phyloP scores from a whole-genome alignment of 352 stramenopile species.

The Pythium volutum region DNA sequence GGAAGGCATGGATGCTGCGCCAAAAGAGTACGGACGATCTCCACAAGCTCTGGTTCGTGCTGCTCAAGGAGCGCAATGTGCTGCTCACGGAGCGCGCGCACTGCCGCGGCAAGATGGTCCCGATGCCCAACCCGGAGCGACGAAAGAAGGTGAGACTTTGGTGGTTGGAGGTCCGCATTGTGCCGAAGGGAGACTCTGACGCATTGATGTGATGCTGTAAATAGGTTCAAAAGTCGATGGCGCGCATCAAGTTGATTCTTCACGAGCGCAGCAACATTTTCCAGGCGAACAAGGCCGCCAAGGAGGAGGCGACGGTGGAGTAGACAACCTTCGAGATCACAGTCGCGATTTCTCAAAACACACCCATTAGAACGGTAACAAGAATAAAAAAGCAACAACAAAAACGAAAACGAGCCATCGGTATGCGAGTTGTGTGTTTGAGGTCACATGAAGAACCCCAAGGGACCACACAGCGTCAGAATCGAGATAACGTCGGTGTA shows the following conservation, averaged over 20 bases:
- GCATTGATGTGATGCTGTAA: neutral
- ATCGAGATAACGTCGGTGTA: too few species aligned
- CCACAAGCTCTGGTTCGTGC: slow-evolving; percentile 97
- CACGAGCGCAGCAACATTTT: slow-evolving; percentile 80
- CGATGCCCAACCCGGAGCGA: slow-evolving; percentile 74
- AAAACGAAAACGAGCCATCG: too few species aligned
- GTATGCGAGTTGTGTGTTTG: too few species aligned
- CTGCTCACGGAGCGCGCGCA: slow-evolving; percentile 93
- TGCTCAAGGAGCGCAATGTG: slow-evolving; percentile 98
- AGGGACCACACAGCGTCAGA: too few species aligned
- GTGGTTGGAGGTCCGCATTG: neutral
- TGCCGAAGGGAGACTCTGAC: neutral
- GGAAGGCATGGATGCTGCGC: slow-evolving; percentile 95
- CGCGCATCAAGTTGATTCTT: slow-evolving; percentile 84
- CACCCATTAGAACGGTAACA: too few species aligned
- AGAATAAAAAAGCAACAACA: too few species aligned
- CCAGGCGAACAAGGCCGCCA: slow-evolving; percentile 67
- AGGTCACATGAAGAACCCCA: too few species aligned
- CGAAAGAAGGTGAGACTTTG: slow-evolving; percentile 48
- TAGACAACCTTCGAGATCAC: neutral
- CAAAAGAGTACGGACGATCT: slow-evolving; percentile 98
- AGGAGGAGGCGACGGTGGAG: slow-evolving; percentile 19
- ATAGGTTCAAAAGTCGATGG: slow-evolving; percentile 85
- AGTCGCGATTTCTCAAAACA: neutral
- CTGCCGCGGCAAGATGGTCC: slow-evolving; percentile 69